Conservation (phyloP, 228 moss, liverwort and hornwort genomes). For the Sphagnum fallax region DNA sequence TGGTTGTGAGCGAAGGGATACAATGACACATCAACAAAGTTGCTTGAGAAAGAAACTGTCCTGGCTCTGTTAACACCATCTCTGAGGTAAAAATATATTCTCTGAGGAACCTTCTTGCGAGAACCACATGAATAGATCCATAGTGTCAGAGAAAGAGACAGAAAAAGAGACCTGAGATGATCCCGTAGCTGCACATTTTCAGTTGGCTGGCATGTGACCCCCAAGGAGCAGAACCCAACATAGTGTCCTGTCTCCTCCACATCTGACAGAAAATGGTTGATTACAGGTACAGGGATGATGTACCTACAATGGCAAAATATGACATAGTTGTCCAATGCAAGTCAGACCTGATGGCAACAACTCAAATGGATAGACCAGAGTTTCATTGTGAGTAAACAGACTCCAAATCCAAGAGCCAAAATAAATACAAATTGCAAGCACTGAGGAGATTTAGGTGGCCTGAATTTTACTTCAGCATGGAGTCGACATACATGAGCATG, state of each 20-base stretch:
- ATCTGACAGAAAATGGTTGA: slow-evolving; percentile 79
- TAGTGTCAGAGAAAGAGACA: background rate
- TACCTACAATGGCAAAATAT: slow-evolving; percentile 35
- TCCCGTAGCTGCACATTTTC: slow-evolving; percentile 89
- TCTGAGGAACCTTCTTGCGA: too few relatives aligned
- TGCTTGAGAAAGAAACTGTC: too few relatives aligned
- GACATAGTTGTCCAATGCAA: slow-evolving; percentile 1
- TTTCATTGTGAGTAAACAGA: too few relatives aligned
- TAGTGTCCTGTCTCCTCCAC: slow-evolving; percentile 70
- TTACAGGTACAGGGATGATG: slow-evolving; percentile 93
- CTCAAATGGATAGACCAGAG: background rate
- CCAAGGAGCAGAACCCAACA: slow-evolving; percentile 87
- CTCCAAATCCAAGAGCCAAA: too few relatives aligned
- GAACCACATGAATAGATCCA: background rate
- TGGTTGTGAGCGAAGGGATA: too few relatives aligned
- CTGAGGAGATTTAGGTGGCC: too few relatives aligned
- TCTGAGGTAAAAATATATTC: too few relatives aligned
- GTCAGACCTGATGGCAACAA: background rate
- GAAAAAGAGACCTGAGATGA: slow-evolving; percentile 45
- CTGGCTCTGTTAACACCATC: too few relatives aligned
- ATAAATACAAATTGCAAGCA: too few relatives aligned
- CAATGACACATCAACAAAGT: too few relatives aligned
- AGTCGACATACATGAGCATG: too few relatives aligned
- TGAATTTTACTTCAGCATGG: too few relatives aligned
- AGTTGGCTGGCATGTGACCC: slow-evolving; percentile 83